Base-by-base conservation (phyloP, 371 early-diverging fungal genomes). In the Mortierella sp. region DNA sequence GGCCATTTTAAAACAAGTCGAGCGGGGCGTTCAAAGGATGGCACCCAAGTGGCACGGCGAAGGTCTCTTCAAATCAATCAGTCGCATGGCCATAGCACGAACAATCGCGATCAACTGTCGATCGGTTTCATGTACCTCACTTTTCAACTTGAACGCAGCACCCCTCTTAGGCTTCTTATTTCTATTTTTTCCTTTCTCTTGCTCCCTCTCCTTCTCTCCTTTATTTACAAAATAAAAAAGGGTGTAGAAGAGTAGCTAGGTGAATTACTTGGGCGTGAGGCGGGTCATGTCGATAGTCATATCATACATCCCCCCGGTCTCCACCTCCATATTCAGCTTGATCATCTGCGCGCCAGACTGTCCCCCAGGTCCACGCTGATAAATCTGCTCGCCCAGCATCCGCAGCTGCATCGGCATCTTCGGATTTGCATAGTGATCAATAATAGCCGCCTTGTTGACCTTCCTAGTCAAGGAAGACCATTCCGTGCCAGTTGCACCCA, bases 391-490 rank as follows among this genome's bases (percentile, higher is more conserved):
- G 27, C 63, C 72, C 18, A 80, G 43, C 72, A 76, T 76, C 8
- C 76, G 58, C 38, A 76, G 51, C 35, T 80, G 76, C 76, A 76
- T 72, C n/a, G 70, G 72, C 72, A 80, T 80, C 49, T 76, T 32
- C 18, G 56, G 38, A 29, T 80, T 65, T 0, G 35, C 65, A 44
- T 76, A 80, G 55, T 76, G 72, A 3, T 65, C 72, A 24, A 49
- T 51, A 8, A 80, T 51, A 14, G 51, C 73, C 0, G 56, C 29
- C 68, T 76, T 80, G 11, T 76, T 46, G 7, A 80, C 48, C 16
- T n/a, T n/a, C 18, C 29, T 5, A 21, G 46, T 5, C 65, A 80
- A 51, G 5, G 60, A 60, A 41, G 54, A 48, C 76, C 72, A 75
- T 41, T 38, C 21, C 0, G 54, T 68, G 3, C 41, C 55, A 8